phyloP scores from a whole-genome alignment of 1,139 yeast species.

The Taphrina betulina region DNA sequence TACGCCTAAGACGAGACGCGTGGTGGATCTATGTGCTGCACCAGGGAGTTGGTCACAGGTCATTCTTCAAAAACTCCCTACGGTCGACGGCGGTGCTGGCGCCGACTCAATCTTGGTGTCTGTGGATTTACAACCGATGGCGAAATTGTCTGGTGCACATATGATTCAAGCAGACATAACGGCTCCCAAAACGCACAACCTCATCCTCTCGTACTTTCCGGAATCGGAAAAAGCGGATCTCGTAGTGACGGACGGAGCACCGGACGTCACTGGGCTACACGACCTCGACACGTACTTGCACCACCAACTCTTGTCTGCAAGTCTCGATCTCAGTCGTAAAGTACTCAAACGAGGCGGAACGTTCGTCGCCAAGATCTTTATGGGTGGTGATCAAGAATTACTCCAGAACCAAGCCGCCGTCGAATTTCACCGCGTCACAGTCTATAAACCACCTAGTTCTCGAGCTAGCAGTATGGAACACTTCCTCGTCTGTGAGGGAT shows the following conservation, averaged over 20 bases:
- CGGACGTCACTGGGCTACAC: slow-evolving; percentile 96
- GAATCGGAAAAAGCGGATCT: slow-evolving; percentile 57
- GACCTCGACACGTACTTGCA: slow-evolving; percentile 95
- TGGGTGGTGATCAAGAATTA: slow-evolving; percentile 93
- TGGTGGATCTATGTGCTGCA: slow-evolving; percentile 96
- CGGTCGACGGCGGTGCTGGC: slow-evolving; percentile 34
- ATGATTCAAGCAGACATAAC: slow-evolving; percentile 95
- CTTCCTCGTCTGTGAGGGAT: slow-evolving; percentile 86
- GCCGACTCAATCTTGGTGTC: slow-evolving; percentile 73
- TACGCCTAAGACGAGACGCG: slow-evolving; percentile 63
- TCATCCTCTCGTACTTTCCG: slow-evolving; percentile 74
- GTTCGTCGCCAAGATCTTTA: slow-evolving; percentile 91
- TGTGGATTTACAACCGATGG: slow-evolving; percentile 95
- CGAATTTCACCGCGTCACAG: slow-evolving; percentile 77
- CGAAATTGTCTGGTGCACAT: slow-evolving; percentile 84
- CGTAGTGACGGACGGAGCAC: slow-evolving; percentile 72
- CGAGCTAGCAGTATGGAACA: slow-evolving; percentile 93
- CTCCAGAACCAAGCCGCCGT: slow-evolving; percentile 84
- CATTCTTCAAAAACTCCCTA: slow-evolving; percentile 57
- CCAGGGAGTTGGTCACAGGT: slow-evolving; percentile 99
- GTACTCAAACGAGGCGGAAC: slow-evolving; percentile 83
- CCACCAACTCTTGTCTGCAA: slow-evolving; percentile 87
- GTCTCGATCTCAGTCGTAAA: slow-evolving; percentile 86
- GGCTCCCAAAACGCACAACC: slow-evolving; percentile 79
- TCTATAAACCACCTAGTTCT: slow-evolving; percentile 94